Conservation (phyloP, 139 green algal species). For the Asterochloris sp. region DNA sequence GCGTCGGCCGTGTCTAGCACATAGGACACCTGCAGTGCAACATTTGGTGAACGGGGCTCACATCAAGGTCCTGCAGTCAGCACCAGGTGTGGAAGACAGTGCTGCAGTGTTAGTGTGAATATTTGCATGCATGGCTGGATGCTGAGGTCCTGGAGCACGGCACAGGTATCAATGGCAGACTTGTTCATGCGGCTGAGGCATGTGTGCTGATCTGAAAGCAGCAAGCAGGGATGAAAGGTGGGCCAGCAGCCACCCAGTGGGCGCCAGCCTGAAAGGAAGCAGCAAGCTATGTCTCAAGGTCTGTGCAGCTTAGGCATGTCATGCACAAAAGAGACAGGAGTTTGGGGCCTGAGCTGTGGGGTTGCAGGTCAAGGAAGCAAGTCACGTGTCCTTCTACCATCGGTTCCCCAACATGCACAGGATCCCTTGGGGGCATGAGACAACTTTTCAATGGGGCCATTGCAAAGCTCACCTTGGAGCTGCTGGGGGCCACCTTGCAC, state of each 20-base stretch:
- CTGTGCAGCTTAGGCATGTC: not conserved
- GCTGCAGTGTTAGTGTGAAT: not conserved
- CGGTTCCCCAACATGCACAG: not conserved
- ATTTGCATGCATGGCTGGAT: not conserved
- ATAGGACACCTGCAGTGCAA: constrained; percentile 71
- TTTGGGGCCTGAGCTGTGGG: not conserved
- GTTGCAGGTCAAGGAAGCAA: not conserved
- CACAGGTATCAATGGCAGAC: not conserved
- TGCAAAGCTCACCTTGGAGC: constrained; percentile 44
- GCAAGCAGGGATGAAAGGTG: not conserved
- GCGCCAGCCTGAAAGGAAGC: too few relatives aligned
- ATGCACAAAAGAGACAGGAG: not conserved
- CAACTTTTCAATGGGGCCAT: constrained; percentile 19
- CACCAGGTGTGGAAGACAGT: not conserved
- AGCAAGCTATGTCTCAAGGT: too few relatives aligned
- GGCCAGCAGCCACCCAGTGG: too few relatives aligned
- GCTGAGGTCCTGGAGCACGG: not conserved
- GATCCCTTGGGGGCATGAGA: constrained; percentile 20
- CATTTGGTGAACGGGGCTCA: too few relatives aligned
- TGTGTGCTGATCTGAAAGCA: not conserved
- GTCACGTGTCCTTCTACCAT: not conserved
- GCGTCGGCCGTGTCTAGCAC: constrained; percentile 95
- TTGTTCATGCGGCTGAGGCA: not conserved
- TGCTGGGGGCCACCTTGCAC: constrained; percentile 86
- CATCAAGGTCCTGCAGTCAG: too few relatives aligned